Base-by-base conservation (phyloP, 1,284 basidiomycete species). In the Inonotus hispidus region DNA sequence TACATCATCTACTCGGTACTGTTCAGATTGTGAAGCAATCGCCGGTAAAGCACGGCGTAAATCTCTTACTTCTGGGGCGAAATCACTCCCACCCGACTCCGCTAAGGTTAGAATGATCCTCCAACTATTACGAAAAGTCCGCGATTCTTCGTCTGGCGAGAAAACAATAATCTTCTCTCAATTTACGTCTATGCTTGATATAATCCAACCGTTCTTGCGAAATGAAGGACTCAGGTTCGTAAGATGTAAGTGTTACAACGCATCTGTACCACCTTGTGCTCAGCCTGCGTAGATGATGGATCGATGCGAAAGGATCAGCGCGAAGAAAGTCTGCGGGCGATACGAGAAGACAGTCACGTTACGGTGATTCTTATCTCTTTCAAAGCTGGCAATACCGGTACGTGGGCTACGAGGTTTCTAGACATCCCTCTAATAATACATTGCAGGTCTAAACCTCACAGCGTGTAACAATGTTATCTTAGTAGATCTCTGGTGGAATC, bases 401-500 rank as follows among this genome's bases (percentile, higher is more conserved):
- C 65, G 68, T 62, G 41, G 19, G 16, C 16, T n/a, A 16, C 11
- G 41, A 21, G 53, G 14, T 16, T 16, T 1, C 54, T 72, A 72
- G 23, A 41, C n/a, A 25, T 25, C 56, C 58, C 49, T 52, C 56
- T 32, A 43, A 37, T 60, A 25, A 50, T 49, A 6, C 19, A 64
- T 41, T 61, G 21, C 66, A 84, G 94, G 95, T 56, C 80, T 99
- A 45, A 99, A 99, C 71, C 71, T 99, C 68, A 98, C 95, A 0
- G 88, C 87, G 57, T 98, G 96, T 75, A 96, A 94, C 73, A 92
- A 95, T 65, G 95, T 97, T 54, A 90, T 97, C 66, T 79, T 98
- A 4, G 84, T 92, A 64, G 95, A 98, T 71, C 74, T 97, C 56
- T 98, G 96, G 96, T 98, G 94, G 92, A 95, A 95, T 72, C 91